Base-by-base conservation (phyloP, 2,329 filamentous ascomycete species). In the Cladosporium cucumerinum region DNA sequence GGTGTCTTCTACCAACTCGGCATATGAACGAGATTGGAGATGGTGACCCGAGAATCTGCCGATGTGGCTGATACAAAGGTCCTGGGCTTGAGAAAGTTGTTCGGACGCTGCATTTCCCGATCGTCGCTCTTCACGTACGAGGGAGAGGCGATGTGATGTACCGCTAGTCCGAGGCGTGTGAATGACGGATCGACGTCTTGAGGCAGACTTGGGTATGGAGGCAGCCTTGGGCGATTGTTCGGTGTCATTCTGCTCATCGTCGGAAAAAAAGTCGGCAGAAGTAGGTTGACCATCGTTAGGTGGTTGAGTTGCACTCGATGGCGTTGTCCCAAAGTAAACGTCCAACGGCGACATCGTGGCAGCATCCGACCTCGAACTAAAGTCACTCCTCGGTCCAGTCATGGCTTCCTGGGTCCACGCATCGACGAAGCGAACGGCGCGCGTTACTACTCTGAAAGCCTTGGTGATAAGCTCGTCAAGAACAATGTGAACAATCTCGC, bases 41-140 rank as follows among this genome's bases (percentile, higher is more conserved):
- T 97, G 92, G 64, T 97, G 84, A 18, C 95, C 95, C 75, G 98
- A 94, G 76, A 98, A 97, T 5, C 92, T 96, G 59, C 92, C 94
- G 60, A 99, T 86, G 73, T 93, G 90, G 7, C 93, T 95, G 61
- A 99, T 81, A 73, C 98, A 97, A 8, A 86, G 87, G 78, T 98
- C 93, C 79, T 97, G 93, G 59, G 88, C 90, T 58, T 85, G 82
- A 72, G 87, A 90, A 57, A 98, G 85, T 70, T 89, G 89, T 76
- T 93, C 90, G 2, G 93, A 97, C 36, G 95, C 91, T 66, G 97
- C 83, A 72, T 91, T 90, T 6, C 68, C 66, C 88, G 86, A 51
- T 34, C 57, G 55, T 21, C 48, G 51, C 51, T 72, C 70, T 30
- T 68, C 66, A 39, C 69, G 66, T 14, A 74, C 67, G 21, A 70